Evolutionary conservation across 495 filamentous ascomycete genomes (phyloP), one percentile per base, ranked within the genome.

Genomic region (Xanthoparmelia taractica): DNA sequence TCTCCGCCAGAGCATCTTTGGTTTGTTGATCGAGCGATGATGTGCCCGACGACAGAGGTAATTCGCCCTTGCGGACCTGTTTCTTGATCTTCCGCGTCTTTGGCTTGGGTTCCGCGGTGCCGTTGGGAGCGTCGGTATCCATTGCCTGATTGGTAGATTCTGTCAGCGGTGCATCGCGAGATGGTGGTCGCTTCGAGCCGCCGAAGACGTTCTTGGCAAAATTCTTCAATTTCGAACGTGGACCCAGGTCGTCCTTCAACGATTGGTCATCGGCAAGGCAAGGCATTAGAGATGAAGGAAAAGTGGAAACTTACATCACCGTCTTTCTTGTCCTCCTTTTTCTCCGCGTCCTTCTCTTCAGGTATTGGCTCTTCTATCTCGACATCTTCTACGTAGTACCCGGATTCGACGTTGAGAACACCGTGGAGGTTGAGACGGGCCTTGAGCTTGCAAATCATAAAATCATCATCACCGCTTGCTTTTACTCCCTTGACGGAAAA

Each of bases 381-480:
- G 71, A 96, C 85, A 68, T 99, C 94, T 80, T 99, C 94, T 59
- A 99, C 94, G 70, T 89, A 97, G 80, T 97, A 99, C 60, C 92
- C 94, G 60, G 87, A 91, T 80, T 97, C 94, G 17, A 99, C 89
- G 72, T 97, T 97, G 65, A 99, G 80, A 59, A 97, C 85, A 72
- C 94, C 94, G 78, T 97, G 93, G 66, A 97, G 82, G 79, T 99
- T 99, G 55, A 99, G 84, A 59, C 94, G 85, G 40, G 95, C 95
- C 84, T 99, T 99, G 62, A 99, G 86, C 81, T 99, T 99, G 87
- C 94, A 99, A 70, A 99, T 96, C 91, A 96, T 96, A 74, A 96
- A 96, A 69, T 96, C 91, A 57, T 94, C 88, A 66, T 95, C 91
- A 60, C 83, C 80, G 73, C 91, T 88, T 37, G 89, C 85, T 78